These are phyloP conservation scores for Camelina neglecta DNA, from an alignment of 345 rosid species.

Conservation along the genomic window DNA sequence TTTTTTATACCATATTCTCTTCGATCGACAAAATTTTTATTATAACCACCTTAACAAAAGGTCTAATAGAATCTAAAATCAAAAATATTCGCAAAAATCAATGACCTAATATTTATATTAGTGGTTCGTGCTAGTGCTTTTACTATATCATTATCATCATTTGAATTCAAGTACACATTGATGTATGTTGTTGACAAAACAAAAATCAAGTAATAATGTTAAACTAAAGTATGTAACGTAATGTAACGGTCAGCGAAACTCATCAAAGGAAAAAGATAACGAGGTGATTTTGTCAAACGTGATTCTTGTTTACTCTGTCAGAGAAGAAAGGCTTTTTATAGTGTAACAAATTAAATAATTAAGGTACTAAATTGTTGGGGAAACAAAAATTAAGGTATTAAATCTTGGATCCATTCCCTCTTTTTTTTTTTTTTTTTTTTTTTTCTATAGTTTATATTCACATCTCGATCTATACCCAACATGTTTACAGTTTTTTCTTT, in stretches of 20 bases:
- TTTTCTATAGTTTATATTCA: background rate
- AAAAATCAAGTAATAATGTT: too few relatives aligned
- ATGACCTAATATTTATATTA: too few relatives aligned
- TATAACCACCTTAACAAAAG: background rate
- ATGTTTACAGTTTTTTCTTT: background rate
- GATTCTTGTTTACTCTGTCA: conserved; percentile 21
- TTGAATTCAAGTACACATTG: background rate
- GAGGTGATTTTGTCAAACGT: conserved; percentile 22
- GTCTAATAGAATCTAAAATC: background rate
- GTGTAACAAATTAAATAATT: background rate
- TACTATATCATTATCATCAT: background rate
- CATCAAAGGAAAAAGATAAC: too few relatives aligned
- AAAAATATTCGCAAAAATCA: too few relatives aligned
- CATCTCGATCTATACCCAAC: conserved; percentile 30
- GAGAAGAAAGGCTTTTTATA: background rate
- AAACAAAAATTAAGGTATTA: background rate
- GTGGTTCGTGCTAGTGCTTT: background rate
- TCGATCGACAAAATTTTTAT: background rate
- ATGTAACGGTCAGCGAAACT: conserved; percentile 4
- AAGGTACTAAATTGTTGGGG: background rate
- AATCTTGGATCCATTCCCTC: conserved; percentile 14
- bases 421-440: background rate
- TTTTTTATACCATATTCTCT: too few relatives aligned
- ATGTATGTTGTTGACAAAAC: too few relatives aligned
- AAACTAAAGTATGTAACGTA: background rate